A percentile compares a stretch with the other conserved stretches of the same genome.
Conservation (phyloP, 2,329 filamentous ascomycete species). For the Plenodomus tracheiphilus region DNA sequence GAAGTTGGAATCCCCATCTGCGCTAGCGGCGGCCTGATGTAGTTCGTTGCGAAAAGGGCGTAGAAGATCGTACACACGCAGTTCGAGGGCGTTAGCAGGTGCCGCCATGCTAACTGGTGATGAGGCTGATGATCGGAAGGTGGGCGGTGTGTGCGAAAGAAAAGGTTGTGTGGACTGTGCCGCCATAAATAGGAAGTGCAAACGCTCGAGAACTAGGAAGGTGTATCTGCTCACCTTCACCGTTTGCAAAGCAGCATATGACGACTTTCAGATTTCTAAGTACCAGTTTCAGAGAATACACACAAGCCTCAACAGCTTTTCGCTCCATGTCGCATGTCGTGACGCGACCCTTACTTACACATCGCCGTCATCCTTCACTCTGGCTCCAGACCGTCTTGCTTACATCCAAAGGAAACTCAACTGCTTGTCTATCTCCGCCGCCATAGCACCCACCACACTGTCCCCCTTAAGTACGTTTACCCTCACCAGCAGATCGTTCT, state of each 20-base stretch:
- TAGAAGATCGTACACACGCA: constrained; percentile 12
- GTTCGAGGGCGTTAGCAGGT: constrained; percentile 10
- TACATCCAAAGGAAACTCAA: too few species aligned
- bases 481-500: too few species aligned
- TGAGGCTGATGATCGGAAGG: not conserved
- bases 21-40: not conserved
- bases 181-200: too few species aligned
- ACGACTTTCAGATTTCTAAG: not conserved
- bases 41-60: constrained; percentile 6
- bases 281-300: too few species aligned
- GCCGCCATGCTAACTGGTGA: not conserved
- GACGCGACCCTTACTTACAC: too few species aligned
- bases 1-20: not conserved
- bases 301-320: too few species aligned
- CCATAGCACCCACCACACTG: too few species aligned
- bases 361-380: too few species aligned
- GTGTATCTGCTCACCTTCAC: not conserved
- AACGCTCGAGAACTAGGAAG: not conserved
- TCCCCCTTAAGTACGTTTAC: too few species aligned
- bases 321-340: too few species aligned
- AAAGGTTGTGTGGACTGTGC: not conserved
- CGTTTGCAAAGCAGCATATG: not conserved
- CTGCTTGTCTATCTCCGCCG: too few species aligned
- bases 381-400: too few species aligned
- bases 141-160: not conserved